phyloP scores from a whole-genome alignment of 2,329 filamentous ascomycete species.

The Xylariaceae sp. region DNA sequence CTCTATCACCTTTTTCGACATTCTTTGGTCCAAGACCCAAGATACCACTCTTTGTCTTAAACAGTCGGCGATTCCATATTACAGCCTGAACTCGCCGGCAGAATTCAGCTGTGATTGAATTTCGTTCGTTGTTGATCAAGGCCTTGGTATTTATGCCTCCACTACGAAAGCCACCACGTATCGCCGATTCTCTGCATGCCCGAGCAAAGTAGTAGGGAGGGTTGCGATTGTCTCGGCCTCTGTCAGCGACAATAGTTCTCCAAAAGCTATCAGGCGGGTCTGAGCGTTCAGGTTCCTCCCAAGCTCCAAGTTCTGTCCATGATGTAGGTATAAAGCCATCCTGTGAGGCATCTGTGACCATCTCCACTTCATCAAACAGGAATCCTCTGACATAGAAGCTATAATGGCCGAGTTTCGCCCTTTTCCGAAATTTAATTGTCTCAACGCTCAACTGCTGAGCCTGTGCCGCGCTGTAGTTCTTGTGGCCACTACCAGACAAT shows the following conservation, averaged over 20 bases:
- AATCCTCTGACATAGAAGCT: too few relatives aligned
- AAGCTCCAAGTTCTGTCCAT: constrained; percentile 22
- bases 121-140: constrained; percentile 27
- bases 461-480: not conserved
- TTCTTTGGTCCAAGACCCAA: constrained; percentile 6
- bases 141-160: constrained; percentile 20
- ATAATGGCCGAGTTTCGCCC: too few relatives aligned
- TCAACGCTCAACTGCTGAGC: too few relatives aligned
- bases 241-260: constrained; percentile 26
- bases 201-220: constrained; percentile 26
- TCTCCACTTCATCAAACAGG: too few relatives aligned
- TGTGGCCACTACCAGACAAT: constrained; percentile 8
- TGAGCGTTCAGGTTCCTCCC: constrained; percentile 6
- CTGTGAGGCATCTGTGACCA: constrained; percentile 7
- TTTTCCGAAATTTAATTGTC: too few relatives aligned
- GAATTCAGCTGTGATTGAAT: constrained; percentile 29
- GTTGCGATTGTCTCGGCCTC: constrained; percentile 23
- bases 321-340: constrained; percentile 23
- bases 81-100: constrained; percentile 27
- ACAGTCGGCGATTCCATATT: constrained; percentile 26
- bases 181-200: constrained; percentile 25
- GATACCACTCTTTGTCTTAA: constrained; percentile 17
- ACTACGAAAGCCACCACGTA: constrained; percentile 22
- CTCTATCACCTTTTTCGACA: constrained; percentile 11
- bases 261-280: constrained; percentile 27